Evolutionary conservation across 106 monocot genomes (phyloP), one percentile per base, ranked within the genome.

Genomic region (Dendrobium nobile): DNA sequence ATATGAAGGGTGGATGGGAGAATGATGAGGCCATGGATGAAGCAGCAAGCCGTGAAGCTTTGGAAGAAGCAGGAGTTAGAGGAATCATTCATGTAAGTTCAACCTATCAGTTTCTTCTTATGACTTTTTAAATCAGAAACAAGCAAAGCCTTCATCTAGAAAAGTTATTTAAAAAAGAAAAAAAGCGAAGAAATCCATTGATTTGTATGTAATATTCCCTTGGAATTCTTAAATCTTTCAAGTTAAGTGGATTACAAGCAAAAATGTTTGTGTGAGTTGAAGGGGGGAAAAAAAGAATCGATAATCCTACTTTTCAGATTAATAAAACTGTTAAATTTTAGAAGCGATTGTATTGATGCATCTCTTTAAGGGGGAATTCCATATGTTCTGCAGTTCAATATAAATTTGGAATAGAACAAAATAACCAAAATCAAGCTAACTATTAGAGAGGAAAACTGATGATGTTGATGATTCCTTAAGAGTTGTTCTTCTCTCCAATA

Each of bases 1-100:
- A 1, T 67, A 16, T 77, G 61, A 19, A 93, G 94, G 94, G 94
- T 61, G 94, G 94, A 78, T 94, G 94, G 94, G 94, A 94, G 82
- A 70, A 84, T 40, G 94, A 94, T 79, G 94, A 94, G 75, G 86
- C 85, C 18, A 84, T 85, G 24, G 33, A 9, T 41, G 81, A 94
- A 84, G 94, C 94, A 18, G 94, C 94, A 9, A 76, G 85, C 82
- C 87, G 94, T 15, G 94, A 94, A 85, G 91, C 94, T 55, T 47
- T 88, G 56, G 94, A 94, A 72, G 94, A 94, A 85, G 94, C 94
- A 9, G 94, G 94, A 75, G 74, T 74, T 74, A n/a, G 41, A 74
- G 74, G 74, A 43, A 43, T 74, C 74, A 74, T 74, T 43, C 74
- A 43, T 74, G 74, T 74, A 43, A 74, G 41, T 43, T 31, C 70